These are phyloP conservation scores for Fonsecaea monophora DNA, from an alignment of 2,329 filamentous ascomycete species.

Conservation along the genomic window DNA sequence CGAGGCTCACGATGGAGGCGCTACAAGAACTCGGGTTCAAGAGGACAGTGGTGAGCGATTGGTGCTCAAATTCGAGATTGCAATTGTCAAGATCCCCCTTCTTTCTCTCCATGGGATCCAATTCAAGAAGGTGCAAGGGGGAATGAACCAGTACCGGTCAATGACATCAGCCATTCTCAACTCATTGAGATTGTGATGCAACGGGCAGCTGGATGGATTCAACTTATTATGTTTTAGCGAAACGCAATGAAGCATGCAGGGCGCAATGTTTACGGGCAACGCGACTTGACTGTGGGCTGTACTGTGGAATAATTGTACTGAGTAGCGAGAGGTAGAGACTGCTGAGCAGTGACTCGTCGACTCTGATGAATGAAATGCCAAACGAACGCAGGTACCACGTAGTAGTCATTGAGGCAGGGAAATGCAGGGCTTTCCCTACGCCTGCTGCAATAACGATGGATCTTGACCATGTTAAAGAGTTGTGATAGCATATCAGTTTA, in stretches of 20 bases:
- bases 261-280: not conserved
- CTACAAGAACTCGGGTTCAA: slow-evolving; percentile 90
- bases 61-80: slow-evolving; percentile 89
- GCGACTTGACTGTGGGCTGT: slow-evolving; percentile 1
- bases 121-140: slow-evolving; percentile 94
- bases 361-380: slow-evolving; percentile 2
- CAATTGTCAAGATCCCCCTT: slow-evolving; percentile 96
- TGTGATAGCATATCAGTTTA: not conserved
- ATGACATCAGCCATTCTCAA: slow-evolving; percentile 96
- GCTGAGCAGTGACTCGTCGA: slow-evolving; percentile 12
- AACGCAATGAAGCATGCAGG: slow-evolving; percentile 13
- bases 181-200: slow-evolving; percentile 74
- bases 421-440: not conserved
- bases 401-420: slow-evolving; percentile 2
- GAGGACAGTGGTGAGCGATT: slow-evolving; percentile 85
- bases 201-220: slow-evolving; percentile 6
- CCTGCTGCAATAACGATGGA: not conserved
- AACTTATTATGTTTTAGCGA: slow-evolving; percentile 7
- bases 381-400: not conserved
- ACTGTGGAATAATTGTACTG: not conserved
- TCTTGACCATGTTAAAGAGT: not conserved
- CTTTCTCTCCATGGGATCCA: slow-evolving; percentile 93
- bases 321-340: slow-evolving; percentile 9
- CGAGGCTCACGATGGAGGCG: slow-evolving; percentile 71
- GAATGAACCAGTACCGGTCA: slow-evolving; percentile 98